These are phyloP conservation scores for Saccharomyces hybrid DNA, from an alignment of 1,139 yeast species.

Conservation along the genomic window DNA sequence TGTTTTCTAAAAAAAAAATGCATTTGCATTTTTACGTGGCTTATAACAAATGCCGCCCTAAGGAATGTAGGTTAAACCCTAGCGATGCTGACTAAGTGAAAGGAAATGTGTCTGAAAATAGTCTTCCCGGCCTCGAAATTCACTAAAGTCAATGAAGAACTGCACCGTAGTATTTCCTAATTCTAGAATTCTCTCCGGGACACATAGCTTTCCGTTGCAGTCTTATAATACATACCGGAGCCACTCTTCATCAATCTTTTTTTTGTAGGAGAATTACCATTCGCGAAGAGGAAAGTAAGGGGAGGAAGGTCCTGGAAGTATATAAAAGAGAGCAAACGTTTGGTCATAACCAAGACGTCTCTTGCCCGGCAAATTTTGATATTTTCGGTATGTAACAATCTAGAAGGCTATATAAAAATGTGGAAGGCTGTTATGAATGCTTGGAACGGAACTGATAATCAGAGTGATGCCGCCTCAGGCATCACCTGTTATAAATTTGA, in stretches of 20 bases:
- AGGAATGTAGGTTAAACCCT: no score
- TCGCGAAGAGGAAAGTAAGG: neutral
- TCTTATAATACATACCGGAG: no score
- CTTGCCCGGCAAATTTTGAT: neutral
- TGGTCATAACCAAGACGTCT: neutral
- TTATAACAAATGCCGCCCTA: no score
- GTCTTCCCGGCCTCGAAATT: no score
- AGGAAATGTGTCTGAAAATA: no score
- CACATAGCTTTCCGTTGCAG: neutral
- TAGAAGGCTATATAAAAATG: slow-evolving; percentile 9
- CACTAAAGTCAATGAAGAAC: no score
- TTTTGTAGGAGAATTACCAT: neutral
- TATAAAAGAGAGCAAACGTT: neutral
- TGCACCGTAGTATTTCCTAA: no score
- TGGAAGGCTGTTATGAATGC: slow-evolving; percentile 25
- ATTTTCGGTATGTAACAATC: neutral
- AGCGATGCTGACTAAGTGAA: no score
- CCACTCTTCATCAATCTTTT: no score
- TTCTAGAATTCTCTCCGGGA: neutral
- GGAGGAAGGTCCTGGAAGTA: neutral
- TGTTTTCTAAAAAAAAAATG: no score
- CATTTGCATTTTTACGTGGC: no score
- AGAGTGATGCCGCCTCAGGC: slow-evolving; percentile 36
- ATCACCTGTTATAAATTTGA: slow-evolving; percentile 44
- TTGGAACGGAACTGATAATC: slow-evolving; percentile 26